These are phyloP conservation scores for Diddensiella transvaalensis DNA, from an alignment of 805 yeast species.

Conservation along the genomic window DNA sequence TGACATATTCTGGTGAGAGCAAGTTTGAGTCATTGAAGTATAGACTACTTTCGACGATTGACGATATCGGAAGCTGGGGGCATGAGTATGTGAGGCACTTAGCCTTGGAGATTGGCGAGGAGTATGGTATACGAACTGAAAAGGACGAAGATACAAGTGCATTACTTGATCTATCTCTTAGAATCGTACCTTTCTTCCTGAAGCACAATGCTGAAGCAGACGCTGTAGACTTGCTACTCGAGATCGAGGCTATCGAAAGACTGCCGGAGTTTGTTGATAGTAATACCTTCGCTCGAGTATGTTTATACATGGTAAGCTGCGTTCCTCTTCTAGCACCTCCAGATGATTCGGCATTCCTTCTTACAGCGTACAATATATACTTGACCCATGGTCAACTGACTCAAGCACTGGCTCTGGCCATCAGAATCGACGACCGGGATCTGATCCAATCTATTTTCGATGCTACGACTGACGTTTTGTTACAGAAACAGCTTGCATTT, in stretches of 20 bases:
- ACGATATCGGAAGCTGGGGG: conserved; percentile 84
- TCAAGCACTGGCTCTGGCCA: conserved; percentile 86
- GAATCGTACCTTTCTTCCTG: conserved; percentile 83
- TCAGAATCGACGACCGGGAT: conserved; percentile 78
- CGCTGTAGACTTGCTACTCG: conserved; percentile 89
- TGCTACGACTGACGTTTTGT: conserved; percentile 63
- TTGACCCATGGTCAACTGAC: conserved; percentile 73
- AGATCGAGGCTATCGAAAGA: conserved; percentile 81
- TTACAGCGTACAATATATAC: conserved; percentile 85
- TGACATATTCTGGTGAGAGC: conserved; percentile 85
- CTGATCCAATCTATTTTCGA: conserved; percentile 76
- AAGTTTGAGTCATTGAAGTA: conserved; percentile 75
- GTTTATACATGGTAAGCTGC: conserved; percentile 91
- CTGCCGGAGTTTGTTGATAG: conserved; percentile 82
- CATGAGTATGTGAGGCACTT: conserved; percentile 96
- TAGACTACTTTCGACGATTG: conserved; percentile 59
- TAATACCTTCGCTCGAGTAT: conserved; percentile 79
- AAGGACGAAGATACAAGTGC: conserved; percentile 33
- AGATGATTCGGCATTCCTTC: conserved; percentile 79
- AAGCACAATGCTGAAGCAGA: conserved; percentile 98
- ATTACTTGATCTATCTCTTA: conserved; percentile 62
- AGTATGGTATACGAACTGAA: conserved; percentile 41
- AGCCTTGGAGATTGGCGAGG: conserved; percentile 92
- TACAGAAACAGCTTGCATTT: conserved; percentile 88
- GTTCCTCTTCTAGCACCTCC: conserved; percentile 96